Base-by-base conservation (phyloP, 2,329 filamentous ascomycete genomes). In the Orbilia ellipsospora region DNA sequence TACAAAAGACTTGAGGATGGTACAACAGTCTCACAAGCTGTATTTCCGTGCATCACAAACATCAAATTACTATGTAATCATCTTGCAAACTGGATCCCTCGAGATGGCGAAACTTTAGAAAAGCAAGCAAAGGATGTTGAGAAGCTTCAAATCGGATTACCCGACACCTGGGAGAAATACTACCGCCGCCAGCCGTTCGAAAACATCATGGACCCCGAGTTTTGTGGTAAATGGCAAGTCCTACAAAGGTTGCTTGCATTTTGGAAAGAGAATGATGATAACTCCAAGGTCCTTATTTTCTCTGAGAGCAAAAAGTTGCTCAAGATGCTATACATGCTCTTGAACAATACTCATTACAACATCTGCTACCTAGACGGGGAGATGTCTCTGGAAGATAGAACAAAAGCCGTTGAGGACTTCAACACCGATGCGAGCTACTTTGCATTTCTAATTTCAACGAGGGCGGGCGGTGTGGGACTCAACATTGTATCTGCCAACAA, bases 401-500 rank as follows among this genome's bases (percentile, higher is more conserved):
- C 78, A 23, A 88, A 88, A 54, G 88, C 88, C 0, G 95, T 99
- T 0, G 91, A 96, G 80, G 90, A 93, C 56, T 99, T 97, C 87
- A 99, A 99, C 81, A 88, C 91, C 0, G 90, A 97, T 80, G 88
- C 93, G 0, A 86, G 86, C 2, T 92, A 95, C 80, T 99, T 99
- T 80, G 93, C 97, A 4, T 99, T 99, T 79, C 85, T 99, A 18
- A 97, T 99, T 80, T 96, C 92, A 20, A 97, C 95, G 5, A 92
- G 91, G 80, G 94, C 95, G 1, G 95, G 95, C 23, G 95, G 95
- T 3, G 91, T 97, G 0, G 95, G 95, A 0, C 85, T 99, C 28
- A 99, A 99, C 81, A 98, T 99, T 80, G 97, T 94, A 0, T 95
- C 93, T 1, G 95, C 95, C 0, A 99, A 99, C 83, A 98, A 98